Base-by-base conservation (phyloP, 441 rosid genomes). In the Erodium trifolium region DNA sequence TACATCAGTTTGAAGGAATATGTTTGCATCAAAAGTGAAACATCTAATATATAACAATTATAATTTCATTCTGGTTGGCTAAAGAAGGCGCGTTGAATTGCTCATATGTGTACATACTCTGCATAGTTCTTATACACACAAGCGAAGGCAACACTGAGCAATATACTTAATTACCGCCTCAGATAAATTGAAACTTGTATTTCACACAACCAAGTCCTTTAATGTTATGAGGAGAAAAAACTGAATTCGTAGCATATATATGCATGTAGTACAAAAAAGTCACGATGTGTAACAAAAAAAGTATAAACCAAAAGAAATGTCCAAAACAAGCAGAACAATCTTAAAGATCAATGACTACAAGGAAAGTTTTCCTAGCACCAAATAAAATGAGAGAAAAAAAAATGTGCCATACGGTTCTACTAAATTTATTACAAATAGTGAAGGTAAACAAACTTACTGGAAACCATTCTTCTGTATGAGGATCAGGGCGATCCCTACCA, bases 401-500 rank as follows among this genome's bases (percentile, higher is more conserved):
- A 65, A 1, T 55, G 64, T 62, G n/a, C 66, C 18, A 2, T 37
- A 37, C 41, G 5, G 2, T 41, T 41, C 0, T 7, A 41, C 47
- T 41, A 41, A 10, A 7, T 41, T 8, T 19, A 68, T 37, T 51
- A 27, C 27, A 68, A 23, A 66, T 8, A 53, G 37, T 14, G 35
- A 60, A 47, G 37, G 57, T 41, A 55, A 39, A 76, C 29, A 71
- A 72, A 82, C 96, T 84, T 80, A 94, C 97, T 39, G 97, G 97
- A 81, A 69, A 71, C 94, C 96, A 91, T 77, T 91, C 94, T 77
- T 79, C 86, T 29, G 97, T 86, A 34, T 65, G 70, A 68, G 91
- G 85, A 87, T 94, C 84, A 13, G 97, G 99, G 12, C 97, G 97
- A 77, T 94, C 99, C 74, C 97, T 88, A 67, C 99, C 99, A 73